Conservation (phyloP, 75 land plant species). For the Selaginella tamariscina region DNA sequence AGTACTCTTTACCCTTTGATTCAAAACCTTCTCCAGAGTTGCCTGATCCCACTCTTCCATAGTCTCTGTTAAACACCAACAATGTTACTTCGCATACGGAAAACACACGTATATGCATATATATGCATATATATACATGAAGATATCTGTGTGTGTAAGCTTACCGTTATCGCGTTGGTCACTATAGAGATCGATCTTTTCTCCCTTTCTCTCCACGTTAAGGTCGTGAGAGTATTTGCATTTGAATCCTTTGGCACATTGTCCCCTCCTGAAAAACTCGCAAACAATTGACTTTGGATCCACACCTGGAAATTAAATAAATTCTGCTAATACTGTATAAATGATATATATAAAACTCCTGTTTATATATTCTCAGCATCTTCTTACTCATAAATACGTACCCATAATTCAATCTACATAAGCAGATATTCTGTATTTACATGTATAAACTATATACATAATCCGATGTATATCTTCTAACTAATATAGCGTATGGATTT, state of each 20-base stretch:
- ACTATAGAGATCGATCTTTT: constrained; percentile 96
- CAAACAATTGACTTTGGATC: constrained; percentile 97
- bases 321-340: background rate
- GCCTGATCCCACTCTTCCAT: constrained; percentile 99
- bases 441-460: too few relatives aligned
- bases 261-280: constrained; percentile 90
- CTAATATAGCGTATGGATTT: too few relatives aligned
- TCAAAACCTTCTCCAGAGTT: constrained; percentile 84
- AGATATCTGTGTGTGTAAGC: background rate
- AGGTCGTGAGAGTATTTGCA: constrained; percentile 98
- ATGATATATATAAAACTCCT: background rate
- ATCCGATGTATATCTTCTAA: too few relatives aligned
- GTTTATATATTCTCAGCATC: too few relatives aligned
- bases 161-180: constrained; percentile 66
- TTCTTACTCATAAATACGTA: too few relatives aligned
- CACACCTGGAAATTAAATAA: constrained; percentile 46
- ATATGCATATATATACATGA: background rate
- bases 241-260: constrained; percentile 92
- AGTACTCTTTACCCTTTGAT: constrained; percentile 76
- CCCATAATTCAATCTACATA: too few relatives aligned
- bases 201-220: constrained; percentile 96
- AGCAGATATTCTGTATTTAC: too few relatives aligned
- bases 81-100: constrained; percentile 20
- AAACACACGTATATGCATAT: background rate
- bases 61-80: constrained; percentile 34